These are phyloP conservation scores for Blumeria graminis DNA, from an alignment of 2,329 filamentous ascomycete genomes.

Conservation along the genomic window DNA sequence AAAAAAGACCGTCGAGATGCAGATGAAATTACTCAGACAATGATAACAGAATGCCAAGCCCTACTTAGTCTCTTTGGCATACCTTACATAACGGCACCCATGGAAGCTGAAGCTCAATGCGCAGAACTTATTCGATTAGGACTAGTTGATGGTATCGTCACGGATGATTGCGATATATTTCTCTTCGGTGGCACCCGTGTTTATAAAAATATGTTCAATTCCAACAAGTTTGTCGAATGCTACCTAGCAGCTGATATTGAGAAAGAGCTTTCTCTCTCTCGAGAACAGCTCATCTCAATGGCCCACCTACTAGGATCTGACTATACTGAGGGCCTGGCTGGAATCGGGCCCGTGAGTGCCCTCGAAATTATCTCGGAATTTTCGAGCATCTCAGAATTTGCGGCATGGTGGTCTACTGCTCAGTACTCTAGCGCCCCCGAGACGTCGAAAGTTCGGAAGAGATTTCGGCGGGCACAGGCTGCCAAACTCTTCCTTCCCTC, in stretches of 20 bases:
- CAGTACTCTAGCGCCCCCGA: constrained; percentile 30
- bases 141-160: constrained; percentile 90
- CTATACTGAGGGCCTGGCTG: constrained; percentile 79
- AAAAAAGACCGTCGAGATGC: constrained; percentile 91
- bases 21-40: constrained; percentile 87
- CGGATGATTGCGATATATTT: constrained; percentile 90
- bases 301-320: constrained; percentile 83
- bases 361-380: constrained; percentile 91
- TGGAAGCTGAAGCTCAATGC: constrained; percentile 97
- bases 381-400: constrained; percentile 36
- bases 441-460: constrained; percentile 50
- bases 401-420: constrained; percentile 65
- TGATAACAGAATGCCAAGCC: constrained; percentile 88
- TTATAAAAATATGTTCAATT: constrained; percentile 99
- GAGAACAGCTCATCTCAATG: constrained; percentile 69
- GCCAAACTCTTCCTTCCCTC: constrained; percentile 70
- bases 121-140: constrained; percentile 69
- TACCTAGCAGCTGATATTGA: constrained; percentile 69
- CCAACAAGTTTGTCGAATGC: constrained; percentile 93
- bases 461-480: constrained; percentile 58
- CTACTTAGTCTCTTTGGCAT: constrained; percentile 76
- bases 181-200: constrained; percentile 88
- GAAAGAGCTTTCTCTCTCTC: constrained; percentile 65
- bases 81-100: constrained; percentile 89
- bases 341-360: constrained; percentile 82